These are phyloP conservation scores for Carex cristatella DNA, from an alignment of 176 grass and related monocot species.

Conservation along the genomic window DNA sequence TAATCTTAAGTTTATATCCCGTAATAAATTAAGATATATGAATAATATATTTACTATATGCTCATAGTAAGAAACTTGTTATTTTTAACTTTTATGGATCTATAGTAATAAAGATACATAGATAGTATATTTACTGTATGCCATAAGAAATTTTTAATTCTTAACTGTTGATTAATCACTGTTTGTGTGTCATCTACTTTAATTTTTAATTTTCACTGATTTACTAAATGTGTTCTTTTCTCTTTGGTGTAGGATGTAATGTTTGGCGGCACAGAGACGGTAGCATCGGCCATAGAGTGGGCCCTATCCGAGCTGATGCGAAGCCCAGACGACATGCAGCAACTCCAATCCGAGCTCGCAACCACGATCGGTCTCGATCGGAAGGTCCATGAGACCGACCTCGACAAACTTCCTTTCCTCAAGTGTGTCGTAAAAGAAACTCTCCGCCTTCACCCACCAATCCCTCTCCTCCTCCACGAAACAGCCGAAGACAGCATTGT, in stretches of 20 bases:
- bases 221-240: neutral
- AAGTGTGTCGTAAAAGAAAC: conserved; percentile 83
- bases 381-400: conserved; percentile 50
- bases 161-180: neutral
- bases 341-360: conserved; percentile 61
- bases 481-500: conserved; percentile 64
- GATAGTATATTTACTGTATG: too few species aligned
- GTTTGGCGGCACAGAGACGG: conserved; percentile 97
- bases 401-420: conserved; percentile 83
- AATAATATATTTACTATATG: neutral
- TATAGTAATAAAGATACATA: too few species aligned
- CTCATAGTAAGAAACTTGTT: neutral
- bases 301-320: conserved; percentile 82
- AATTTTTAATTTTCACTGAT: neutral
- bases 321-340: conserved; percentile 61
- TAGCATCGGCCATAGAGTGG: conserved; percentile 92
- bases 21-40: neutral
- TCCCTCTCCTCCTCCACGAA: conserved; percentile 88
- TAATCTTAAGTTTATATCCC: neutral
- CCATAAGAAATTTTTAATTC: too few species aligned
- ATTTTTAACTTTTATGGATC: neutral
- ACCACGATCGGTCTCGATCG: conserved; percentile 47
- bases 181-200: neutral
- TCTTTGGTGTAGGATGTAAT: conserved; percentile 60
- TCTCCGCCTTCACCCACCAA: conserved; percentile 87